Base-by-base conservation (phyloP, 192 early-diverging fungal species). In the Coemansia sp. region DNA sequence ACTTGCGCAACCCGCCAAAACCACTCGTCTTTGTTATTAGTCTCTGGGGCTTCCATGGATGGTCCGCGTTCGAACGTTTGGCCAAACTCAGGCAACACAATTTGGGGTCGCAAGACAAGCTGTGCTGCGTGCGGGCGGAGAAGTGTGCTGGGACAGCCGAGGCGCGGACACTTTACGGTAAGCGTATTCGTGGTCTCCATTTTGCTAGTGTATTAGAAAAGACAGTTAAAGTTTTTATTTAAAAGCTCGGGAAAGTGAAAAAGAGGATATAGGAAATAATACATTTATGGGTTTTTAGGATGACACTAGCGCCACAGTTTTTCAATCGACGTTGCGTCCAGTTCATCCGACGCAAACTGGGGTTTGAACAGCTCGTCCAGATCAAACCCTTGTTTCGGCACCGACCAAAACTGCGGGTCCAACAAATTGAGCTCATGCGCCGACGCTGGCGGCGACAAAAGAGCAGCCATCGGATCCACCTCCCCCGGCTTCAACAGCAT, bases 1-100 rank as follows among this genome's bases (percentile, higher is more conserved):
- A 91, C 84, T 38, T 89, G 74, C 2, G 58, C 38, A 21, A 92
- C 64, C 54, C 63, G 58, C 88, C 87, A 89, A 56, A 81, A 91
- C 37, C 70, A 78, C 75, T 53, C 2, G 34, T 37, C 3, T 42
- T 57, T 18, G 56, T 21, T 34, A 3, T 20, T 10, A 4, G 20
- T 6, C 25, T 25, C 20, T 3, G 11, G 50, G 50, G 21, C 20
- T 24, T 11, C 50, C 2, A 4, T 23, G 1, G 50, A 52, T 23
- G 20, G 11, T 26, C 8, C 24, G 20, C 20, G 7, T 12, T 52
- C 50, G 10, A 52, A 24, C 20, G 17, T 24, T 6, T 23, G 12
- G 24, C 53, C 18, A 23, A 47, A n/a, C 38, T 17, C 15, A 2
- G 46, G 47, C 4, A 60, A 9, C 15, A 4, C 5, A 4, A 44